Conservation (phyloP, 257 asterid species). For the Forsythia suspensa region DNA sequence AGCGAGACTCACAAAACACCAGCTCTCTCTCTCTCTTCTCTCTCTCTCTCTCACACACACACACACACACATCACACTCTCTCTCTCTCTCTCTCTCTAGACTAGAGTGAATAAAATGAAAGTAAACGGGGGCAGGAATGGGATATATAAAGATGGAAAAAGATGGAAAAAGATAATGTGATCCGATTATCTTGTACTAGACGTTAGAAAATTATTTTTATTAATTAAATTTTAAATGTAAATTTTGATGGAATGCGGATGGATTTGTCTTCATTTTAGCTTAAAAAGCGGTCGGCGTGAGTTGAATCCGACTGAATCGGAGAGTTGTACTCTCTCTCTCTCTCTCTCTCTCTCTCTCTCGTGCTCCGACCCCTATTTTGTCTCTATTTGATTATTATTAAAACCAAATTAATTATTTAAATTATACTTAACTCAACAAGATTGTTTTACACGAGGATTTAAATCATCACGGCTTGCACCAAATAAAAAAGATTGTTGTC, state of each 20-base stretch:
- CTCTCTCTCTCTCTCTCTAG: constrained; percentile 24
- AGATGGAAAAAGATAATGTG: constrained; percentile 35
- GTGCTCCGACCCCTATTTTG: not conserved
- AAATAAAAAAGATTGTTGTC: too few relatives aligned
- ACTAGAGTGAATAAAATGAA: constrained; percentile 6
- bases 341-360: constrained; percentile 13
- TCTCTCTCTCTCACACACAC: constrained; percentile 27
- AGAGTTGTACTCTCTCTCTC: constrained; percentile 19
- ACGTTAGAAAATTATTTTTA: constrained; percentile 20
- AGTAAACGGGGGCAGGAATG: constrained; percentile 13
- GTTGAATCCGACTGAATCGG: constrained; percentile 38
- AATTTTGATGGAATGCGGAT: constrained; percentile 35
- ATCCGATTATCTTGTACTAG: constrained; percentile 52
- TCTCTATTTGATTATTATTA: not conserved
- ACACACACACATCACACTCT: constrained; percentile 13
- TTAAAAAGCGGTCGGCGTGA: constrained; percentile 27
- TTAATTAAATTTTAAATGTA: constrained; percentile 20
- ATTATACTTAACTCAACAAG: too few relatives aligned
- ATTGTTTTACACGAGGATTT: too few relatives aligned
- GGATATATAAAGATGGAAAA: constrained; percentile 59
- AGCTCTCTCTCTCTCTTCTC: constrained; percentile 22
- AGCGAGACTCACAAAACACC: constrained; percentile 21
- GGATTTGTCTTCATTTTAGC: constrained; percentile 33
- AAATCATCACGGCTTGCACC: too few relatives aligned
- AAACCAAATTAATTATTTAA: too few relatives aligned